These are phyloP conservation scores for Penicillium herquei DNA, from an alignment of 495 filamentous ascomycete species.

Conservation along the genomic window DNA sequence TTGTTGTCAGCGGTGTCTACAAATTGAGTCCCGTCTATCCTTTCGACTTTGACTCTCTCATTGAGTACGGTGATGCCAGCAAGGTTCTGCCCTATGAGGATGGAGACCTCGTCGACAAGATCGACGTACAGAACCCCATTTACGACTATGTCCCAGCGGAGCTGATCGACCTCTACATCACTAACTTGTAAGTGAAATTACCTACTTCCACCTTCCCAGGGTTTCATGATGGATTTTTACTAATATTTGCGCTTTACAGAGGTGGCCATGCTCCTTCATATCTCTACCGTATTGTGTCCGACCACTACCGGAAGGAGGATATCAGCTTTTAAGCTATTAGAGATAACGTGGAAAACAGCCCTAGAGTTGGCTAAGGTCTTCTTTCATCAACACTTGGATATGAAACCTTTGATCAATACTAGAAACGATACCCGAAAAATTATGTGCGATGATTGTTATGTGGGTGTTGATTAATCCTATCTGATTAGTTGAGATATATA, in stretches of 20 bases:
- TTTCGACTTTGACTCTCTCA: slow-evolving; percentile 69
- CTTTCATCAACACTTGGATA: background rate
- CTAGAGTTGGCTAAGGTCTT: background rate
- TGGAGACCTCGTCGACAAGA: slow-evolving; percentile 67
- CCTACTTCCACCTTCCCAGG: no score
- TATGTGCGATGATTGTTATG: slow-evolving; percentile 21
- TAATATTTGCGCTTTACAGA: slow-evolving; percentile 40
- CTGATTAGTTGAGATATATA: slow-evolving; percentile 7
- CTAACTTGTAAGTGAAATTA: slow-evolving; percentile 75
- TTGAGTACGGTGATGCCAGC: slow-evolving; percentile 78
- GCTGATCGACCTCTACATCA: slow-evolving; percentile 84
- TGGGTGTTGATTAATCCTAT: slow-evolving; percentile 11
- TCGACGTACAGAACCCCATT: slow-evolving; percentile 77
- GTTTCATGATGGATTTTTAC: slow-evolving; percentile 6
- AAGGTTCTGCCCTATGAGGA: slow-evolving; percentile 72
- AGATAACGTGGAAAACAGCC: background rate
- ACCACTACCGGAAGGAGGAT: slow-evolving; percentile 84
- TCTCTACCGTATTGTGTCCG: slow-evolving; percentile 74
- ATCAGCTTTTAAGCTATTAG: slow-evolving; percentile 52
- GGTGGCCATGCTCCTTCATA: slow-evolving; percentile 80
- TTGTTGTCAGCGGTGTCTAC: slow-evolving; percentile 82
- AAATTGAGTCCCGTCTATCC: slow-evolving; percentile 88
- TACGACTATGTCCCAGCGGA: slow-evolving; percentile 82
- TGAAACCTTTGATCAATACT: slow-evolving; percentile 7
- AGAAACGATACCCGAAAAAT: slow-evolving; percentile 28